These are phyloP conservation scores for Hypericum androsaemum DNA, from an alignment of 345 rosid species.

Conservation along the genomic window DNA sequence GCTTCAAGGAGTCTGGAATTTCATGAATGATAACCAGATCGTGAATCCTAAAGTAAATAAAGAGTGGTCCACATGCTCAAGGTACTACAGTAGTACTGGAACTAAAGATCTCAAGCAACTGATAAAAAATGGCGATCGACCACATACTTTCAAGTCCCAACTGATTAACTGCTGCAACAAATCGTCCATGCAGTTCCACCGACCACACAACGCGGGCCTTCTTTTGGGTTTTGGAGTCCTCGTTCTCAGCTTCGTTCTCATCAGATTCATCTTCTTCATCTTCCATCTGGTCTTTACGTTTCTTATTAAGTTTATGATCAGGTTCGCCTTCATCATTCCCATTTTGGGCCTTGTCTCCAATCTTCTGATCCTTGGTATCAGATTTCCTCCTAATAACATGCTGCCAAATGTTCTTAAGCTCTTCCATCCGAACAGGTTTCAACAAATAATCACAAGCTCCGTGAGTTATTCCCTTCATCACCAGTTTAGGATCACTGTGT, in stretches of 20 bases:
- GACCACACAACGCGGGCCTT: slow-evolving; percentile 32
- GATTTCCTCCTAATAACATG: slow-evolving; percentile 23
- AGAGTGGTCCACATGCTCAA: too few species aligned
- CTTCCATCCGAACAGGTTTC: slow-evolving; percentile 28
- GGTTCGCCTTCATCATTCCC: slow-evolving; percentile 14
- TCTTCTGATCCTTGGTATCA: slow-evolving; percentile 16
- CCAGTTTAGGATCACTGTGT: slow-evolving; percentile 27
- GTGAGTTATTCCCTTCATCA: slow-evolving; percentile 32
- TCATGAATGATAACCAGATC: too few species aligned
- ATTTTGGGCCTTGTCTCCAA: slow-evolving; percentile 10
- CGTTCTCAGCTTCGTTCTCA: slow-evolving; percentile 19
- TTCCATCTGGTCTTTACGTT: slow-evolving; percentile 24
- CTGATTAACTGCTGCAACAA: slow-evolving; percentile 27
- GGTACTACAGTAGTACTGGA: too few species aligned
- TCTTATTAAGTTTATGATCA: slow-evolving; percentile 23
- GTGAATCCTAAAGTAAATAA: too few species aligned
- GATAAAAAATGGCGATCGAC: slow-evolving; percentile 1
- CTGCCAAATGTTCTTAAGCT: slow-evolving; percentile 29
- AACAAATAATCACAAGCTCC: slow-evolving; percentile 31
- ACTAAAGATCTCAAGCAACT: too few species aligned
- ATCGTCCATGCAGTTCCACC: slow-evolving; percentile 27
- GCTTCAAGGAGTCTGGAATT: neutral
- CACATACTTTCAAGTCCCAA: slow-evolving; percentile 27
- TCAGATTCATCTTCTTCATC: slow-evolving; percentile 26
- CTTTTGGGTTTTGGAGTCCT: slow-evolving; percentile 23